Evolutionary conservation across 2,329 filamentous ascomycete species (phyloP).

Genomic region (Diplodia seriata): DNA sequence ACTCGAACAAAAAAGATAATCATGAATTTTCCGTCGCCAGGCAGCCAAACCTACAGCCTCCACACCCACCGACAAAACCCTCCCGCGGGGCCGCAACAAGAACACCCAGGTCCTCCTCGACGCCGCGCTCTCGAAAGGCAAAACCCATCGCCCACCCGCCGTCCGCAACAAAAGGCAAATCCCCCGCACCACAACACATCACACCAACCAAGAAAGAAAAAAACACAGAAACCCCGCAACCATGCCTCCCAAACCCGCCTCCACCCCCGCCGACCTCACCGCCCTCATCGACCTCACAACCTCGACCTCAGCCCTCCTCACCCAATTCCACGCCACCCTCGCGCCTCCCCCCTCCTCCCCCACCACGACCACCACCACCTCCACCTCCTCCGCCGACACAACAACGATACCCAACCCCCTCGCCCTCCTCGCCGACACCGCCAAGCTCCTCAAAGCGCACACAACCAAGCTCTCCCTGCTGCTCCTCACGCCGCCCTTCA

Average conservation of each 20-base stretch:
- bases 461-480: constrained; percentile 87
- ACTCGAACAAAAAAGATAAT: background rate
- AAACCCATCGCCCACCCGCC: background rate
- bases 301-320: constrained; percentile 46
- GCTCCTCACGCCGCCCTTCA: constrained; percentile 85
- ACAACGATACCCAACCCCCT: constrained; percentile 58
- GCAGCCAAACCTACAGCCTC: background rate
- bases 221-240: background rate
- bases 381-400: constrained; percentile 24
- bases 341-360: background rate
- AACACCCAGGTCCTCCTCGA: background rate
- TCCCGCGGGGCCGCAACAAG: background rate
- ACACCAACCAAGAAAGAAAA: too few species aligned
- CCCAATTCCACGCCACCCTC: constrained; percentile 40
- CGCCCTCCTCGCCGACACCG: constrained; percentile 72
- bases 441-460: constrained; percentile 78
- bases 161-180: background rate
- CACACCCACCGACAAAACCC: background rate
- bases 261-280: constrained; percentile 35
- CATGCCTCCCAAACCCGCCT: constrained; percentile 18
- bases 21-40: constrained; percentile 20
- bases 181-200: too few species aligned
- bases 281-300: constrained; percentile 46
- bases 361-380: background rate
- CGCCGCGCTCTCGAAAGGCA: background rate